Base-by-base conservation (phyloP, 306 rosid species). In the Dryas octopetala region DNA sequence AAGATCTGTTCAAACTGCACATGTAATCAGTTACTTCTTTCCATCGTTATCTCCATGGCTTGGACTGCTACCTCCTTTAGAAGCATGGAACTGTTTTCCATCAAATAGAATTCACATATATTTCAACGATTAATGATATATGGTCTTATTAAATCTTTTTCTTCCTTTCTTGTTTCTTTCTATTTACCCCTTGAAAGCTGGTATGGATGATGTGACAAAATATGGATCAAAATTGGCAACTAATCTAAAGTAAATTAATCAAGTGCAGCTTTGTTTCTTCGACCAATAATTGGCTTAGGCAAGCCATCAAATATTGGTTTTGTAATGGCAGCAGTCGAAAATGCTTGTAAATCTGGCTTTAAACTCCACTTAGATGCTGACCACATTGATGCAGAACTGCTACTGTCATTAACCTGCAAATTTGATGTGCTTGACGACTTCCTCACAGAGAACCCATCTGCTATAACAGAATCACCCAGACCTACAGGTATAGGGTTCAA, bases 231-330 rank as follows among this genome's bases (percentile, higher is more conserved):
- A 83, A 88, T 19, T 81, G 82, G 66, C 78, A 63, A 77, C 60
- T 48, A 74, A 63, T 28, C 68, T 47, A 62, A 58, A 74, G 12
- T 15, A 68, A 15, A 76, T 85, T 75, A 93, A 79, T 93, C 98
- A 66, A 93, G 88, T 48, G 97, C 97, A 50, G 98, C 89, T 85
- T 93, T 92, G 84, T 85, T 89, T 82, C 71, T 88, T 81, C 97
- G 85, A 68, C 87, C 82, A 2, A 83, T 77, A 9, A 82, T 38
- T 26, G 96, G 96, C 82, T 81, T 93, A 0, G 98, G 93, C 72
- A 93, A 84, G 72, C 97, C 95, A 79, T 92, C 98, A 75, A 90
- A 89, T 46, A 92, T 92, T 14, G 96, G 96, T 85, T 86, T 90
- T 45, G 74, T 70, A 54, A 84, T 87, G 53, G 85, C 86, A n/a